These are phyloP conservation scores for Venturiaceae sp. DNA, from an alignment of 2,329 filamentous ascomycete genomes.

Conservation along the genomic window DNA sequence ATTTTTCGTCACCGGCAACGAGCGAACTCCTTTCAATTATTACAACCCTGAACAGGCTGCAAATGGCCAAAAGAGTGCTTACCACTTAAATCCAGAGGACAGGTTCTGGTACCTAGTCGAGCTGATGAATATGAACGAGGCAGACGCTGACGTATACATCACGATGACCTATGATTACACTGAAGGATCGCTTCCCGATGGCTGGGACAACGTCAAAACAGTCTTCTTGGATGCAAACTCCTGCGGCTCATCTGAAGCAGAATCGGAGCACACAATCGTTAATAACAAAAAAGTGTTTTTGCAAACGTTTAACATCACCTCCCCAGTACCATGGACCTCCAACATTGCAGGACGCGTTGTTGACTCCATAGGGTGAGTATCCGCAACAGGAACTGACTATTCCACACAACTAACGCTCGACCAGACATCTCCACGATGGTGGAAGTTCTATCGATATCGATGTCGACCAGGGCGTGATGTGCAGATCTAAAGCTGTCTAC, in stretches of 20 bases:
- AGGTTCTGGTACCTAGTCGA: conserved; percentile 6
- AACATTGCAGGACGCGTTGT: neutral
- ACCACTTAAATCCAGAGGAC: neutral
- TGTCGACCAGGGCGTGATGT: neutral
- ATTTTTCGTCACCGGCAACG: conserved; percentile 6
- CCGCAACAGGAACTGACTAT: neutral
- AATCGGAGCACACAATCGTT: neutral
- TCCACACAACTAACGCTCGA: neutral
- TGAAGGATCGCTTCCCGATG: conserved; percentile 3
- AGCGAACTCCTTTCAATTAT: conserved; percentile 1
- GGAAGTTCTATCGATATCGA: neutral
- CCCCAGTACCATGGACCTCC: neutral
- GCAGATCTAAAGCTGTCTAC: neutral
- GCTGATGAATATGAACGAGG: conserved; percentile 9
- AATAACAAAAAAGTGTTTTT: too few species aligned
- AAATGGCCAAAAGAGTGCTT: neutral
- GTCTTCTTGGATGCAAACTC: conserved; percentile 7
- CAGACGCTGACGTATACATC: conserved; percentile 6
- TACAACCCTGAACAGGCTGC: neutral
- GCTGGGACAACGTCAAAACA: neutral
- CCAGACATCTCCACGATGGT: conserved; percentile 6
- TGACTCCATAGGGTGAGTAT: neutral
- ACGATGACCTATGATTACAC: conserved; percentile 8
- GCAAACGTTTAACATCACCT: neutral
- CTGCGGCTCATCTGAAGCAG: conserved; percentile 6